Evolutionary conservation across 148 eudicot species (phyloP), one percentile per base, ranked within the genome.

Genomic region (Spergularia marina): DNA sequence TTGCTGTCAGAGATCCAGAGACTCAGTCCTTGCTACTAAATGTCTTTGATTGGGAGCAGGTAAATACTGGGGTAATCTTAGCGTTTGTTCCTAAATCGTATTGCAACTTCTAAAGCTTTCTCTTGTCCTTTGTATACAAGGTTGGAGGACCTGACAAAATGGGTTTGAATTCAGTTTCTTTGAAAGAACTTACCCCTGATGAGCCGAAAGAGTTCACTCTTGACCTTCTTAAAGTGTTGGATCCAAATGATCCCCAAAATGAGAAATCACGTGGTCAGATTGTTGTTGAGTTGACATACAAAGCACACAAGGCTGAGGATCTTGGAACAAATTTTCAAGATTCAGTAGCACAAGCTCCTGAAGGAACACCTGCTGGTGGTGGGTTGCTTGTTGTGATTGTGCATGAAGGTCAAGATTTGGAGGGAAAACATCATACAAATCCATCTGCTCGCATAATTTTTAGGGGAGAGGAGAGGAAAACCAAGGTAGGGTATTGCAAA

Each of bases 1-100:
- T 93, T 79, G 82, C 85, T 68, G 91, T 93, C 56, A 88, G 88
- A 84, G 92, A 89, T 85, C 98, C 92, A 47, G 85, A 86, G 75
- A 80, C 94, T 8, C 98, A 93, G 81, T 82, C 74, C n/a, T 54
- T 91, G 65, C 82, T 85, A 68, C 59, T 93, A 49, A 44, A 16
- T 75, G 94, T 93, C 71, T 89, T 82, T 82, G 98, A 93, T 76
- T 93, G 97, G 94, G 98, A 93, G 75, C 92, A 91, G 94, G 98
- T 91, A 81, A 54, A 52, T 55, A 20, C 66, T 14, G 4, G 25
- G 25, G 41, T 25, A 47, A 15, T 53, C 25, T 17, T 23, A 18
- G 21, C 53, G 13, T 74, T 21, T 23, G 47, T 41, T 47, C 21
- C 34, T 9, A 11, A 70, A 11, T 68, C 53, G 44, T 63, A 25